phyloP scores from a whole-genome alignment of 139 green algal species.

The Dunaliella primolecta region DNA sequence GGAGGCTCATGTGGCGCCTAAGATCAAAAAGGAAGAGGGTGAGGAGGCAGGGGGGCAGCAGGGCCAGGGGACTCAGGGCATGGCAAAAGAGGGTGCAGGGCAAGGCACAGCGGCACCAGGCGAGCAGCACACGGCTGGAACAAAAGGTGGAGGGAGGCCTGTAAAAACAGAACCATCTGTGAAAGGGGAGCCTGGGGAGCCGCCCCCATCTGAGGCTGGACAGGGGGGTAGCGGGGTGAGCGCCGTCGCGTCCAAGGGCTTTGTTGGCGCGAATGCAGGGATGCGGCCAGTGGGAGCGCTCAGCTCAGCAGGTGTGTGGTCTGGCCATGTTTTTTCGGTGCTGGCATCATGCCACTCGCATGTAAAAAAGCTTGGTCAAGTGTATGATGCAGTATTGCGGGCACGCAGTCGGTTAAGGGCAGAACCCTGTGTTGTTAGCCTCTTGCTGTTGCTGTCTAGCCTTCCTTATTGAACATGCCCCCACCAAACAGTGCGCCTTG shows the following conservation, averaged over 20 bases:
- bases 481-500: too few species aligned
- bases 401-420: too few species aligned
- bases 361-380: too few species aligned
- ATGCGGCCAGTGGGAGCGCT: not conserved
- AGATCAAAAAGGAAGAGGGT: not conserved
- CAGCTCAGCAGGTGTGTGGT: not conserved
- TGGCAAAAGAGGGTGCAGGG: too few species aligned
- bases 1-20: not conserved
- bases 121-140: not conserved
- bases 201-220: not conserved
- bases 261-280: not conserved
- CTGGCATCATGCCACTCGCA: too few species aligned
- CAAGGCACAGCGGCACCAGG: too few species aligned
- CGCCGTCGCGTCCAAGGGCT: not conserved
- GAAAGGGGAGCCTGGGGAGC: constrained; percentile 9
- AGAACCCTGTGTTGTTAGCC: too few species aligned
- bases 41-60: not conserved
- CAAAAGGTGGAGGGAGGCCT: not conserved
- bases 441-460: too few species aligned
- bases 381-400: too few species aligned
- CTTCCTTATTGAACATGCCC: too few species aligned
- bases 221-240: too few species aligned
- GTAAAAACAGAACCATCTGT: not conserved
- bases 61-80: not conserved
- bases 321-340: too few species aligned